A percentile compares a stretch with the other conserved stretches of the same genome.
Conservation (phyloP, 768 basidiomycete genomes). For the Arthromyces matolae region DNA sequence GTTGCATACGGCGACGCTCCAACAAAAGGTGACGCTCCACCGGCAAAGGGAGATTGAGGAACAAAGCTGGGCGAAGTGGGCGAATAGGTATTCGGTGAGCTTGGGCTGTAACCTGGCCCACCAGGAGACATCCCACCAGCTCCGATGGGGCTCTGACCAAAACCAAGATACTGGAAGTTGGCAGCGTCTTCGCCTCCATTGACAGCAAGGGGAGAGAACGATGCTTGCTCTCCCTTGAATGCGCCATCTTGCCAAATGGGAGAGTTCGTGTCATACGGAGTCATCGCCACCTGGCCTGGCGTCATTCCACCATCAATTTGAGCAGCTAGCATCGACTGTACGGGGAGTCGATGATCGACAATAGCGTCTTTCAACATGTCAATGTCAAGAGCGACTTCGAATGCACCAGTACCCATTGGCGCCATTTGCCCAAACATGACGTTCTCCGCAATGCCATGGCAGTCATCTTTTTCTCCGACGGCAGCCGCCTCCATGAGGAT, state of each 20-base stretch:
- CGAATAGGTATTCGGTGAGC: slow-evolving; percentile 85
- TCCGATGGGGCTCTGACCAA: slow-evolving; percentile 82
- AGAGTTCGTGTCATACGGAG: slow-evolving; percentile 92
- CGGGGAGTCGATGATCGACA: slow-evolving; percentile 90
- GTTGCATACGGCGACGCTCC: slow-evolving; percentile 78
- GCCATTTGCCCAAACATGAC: slow-evolving; percentile 99
- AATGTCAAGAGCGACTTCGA: slow-evolving; percentile 94
- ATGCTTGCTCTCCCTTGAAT: slow-evolving; percentile 81
- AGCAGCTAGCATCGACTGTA: slow-evolving; percentile 73
- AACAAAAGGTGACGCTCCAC: slow-evolving; percentile 82
- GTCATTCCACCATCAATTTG: slow-evolving; percentile 88
- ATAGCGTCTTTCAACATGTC: slow-evolving; percentile 99
- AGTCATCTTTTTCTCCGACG: slow-evolving; percentile 97
- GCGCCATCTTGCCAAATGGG: slow-evolving; percentile 76
- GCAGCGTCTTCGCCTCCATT: slow-evolving; percentile 81
- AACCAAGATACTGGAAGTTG: slow-evolving; percentile 68
- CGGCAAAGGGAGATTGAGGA: slow-evolving; percentile 77
- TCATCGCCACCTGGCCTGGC: slow-evolving; percentile 89
- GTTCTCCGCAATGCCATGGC: slow-evolving; percentile 98
- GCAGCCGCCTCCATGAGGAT: slow-evolving; percentile 99
- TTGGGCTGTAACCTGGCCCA: slow-evolving; percentile 84
- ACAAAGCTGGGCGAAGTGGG: slow-evolving; percentile 86
- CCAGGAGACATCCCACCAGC: slow-evolving; percentile 88
- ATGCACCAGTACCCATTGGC: slow-evolving; percentile 98
- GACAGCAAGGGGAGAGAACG: slow-evolving; percentile 93